Evolutionary conservation across 352 stramenopile species (phyloP), one percentile per base, ranked within the genome.

Genomic region (Pythium monospermum): DNA sequence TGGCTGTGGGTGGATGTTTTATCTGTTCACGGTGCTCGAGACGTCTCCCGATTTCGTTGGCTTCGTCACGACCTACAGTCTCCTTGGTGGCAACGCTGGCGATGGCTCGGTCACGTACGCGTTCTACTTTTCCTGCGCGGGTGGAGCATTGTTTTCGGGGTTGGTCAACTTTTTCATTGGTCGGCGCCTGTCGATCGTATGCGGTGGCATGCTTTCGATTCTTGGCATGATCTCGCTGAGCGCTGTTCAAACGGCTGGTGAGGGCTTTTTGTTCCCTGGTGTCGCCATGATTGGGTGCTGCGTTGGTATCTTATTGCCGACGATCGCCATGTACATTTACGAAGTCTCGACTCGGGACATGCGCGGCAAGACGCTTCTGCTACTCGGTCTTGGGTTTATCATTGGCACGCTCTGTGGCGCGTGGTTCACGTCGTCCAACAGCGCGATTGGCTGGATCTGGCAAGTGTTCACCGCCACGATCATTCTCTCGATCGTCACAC

Each of bases 291-390:
- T 94, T 8, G 78, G 76, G 19, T 57, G 53, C 15, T 66, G 76
- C 0, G 63, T 87, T 1, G 83, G 83, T 37, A 49, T 89, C n/a
- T 49, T 94, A 19, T 32, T 91, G 35, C 83, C 81, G 27, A 85
- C 83, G 5, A 61, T 94, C 22, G 67, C 78, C 21, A 78, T 87
- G 39, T 94, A 94, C 64, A 87, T 91, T 40, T 94, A 87, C 61
- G 83, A 94, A 55, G 86, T 94, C 39, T 88, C 83, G 12, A 91
- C 83, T 33, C 74, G 69, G 7, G 80, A 91, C 31, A 91, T 91
- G 80, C 80, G 83, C 36, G 73, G 78, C 49, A 91, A 91, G 63
- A 76, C 78, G 35, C 48, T 94, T 49, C 59, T 94, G 35, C 65
- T 90, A 45, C 61, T 94, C 0, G 82, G 77, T 15, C 61, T 83